A percentile compares a stretch with the other conserved stretches of the same genome.
Conservation (phyloP, 352 stramenopile species). For the Phytophthora megakarya region DNA sequence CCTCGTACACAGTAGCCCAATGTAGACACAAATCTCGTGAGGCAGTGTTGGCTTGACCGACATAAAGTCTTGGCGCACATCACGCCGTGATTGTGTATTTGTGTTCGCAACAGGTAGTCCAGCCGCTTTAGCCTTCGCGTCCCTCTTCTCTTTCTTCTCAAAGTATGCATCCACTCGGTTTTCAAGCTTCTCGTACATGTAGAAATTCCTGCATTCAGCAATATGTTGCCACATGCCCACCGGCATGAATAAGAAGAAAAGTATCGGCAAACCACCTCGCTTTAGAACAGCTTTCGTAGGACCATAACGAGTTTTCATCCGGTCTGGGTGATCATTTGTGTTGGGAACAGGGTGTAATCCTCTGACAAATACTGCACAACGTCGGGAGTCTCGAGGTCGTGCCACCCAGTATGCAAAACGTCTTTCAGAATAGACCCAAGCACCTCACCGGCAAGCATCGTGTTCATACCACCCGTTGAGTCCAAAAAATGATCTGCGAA, state of each 20-base stretch:
- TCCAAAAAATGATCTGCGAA: conserved; percentile 13
- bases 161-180: conserved; percentile 8
- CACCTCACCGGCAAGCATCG: conserved; percentile 3
- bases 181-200: conserved; percentile 16
- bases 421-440: neutral
- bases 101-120: neutral
- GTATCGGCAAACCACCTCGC: neutral
- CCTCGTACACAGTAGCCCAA: neutral
- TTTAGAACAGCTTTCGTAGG: neutral
- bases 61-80: conserved; percentile 7
- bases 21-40: conserved; percentile 10
- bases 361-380: neutral
- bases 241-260: conserved; percentile 17
- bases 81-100: neutral
- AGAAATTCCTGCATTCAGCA: conserved; percentile 20
- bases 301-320: neutral
- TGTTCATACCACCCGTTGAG: neutral
- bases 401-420: neutral
- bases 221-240: conserved; percentile 20
- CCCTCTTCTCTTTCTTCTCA: neutral
- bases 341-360: neutral
- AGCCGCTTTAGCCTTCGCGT: neutral
- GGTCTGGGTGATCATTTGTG: neutral
- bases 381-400: neutral
- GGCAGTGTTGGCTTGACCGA: conserved; percentile 1